A percentile compares a stretch with the other conserved stretches of the same genome.
Conservation (phyloP, 2,329 filamentous ascomycete species). For the Periconia digitata region DNA sequence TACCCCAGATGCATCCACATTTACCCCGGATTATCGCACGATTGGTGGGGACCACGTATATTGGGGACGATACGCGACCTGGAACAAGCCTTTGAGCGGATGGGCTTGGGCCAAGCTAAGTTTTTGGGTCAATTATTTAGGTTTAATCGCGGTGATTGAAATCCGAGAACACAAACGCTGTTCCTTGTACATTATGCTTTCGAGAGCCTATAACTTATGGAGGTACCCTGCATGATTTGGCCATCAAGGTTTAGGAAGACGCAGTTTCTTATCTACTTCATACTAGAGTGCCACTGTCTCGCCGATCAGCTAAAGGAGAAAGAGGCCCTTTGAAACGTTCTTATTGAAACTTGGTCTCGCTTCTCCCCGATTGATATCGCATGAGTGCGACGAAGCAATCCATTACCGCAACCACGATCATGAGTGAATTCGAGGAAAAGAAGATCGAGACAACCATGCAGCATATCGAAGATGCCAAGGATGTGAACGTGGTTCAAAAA, state of each 20-base stretch:
- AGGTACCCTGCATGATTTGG: too few relatives aligned
- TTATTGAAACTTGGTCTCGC: not conserved
- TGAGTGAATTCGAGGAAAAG: constrained; percentile 13
- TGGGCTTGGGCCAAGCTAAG: not conserved
- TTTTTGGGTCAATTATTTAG: not conserved
- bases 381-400: constrained; percentile 20
- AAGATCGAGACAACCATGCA: constrained; percentile 7
- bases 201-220: too few relatives aligned
- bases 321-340: too few relatives aligned
- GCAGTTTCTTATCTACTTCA: not conserved
- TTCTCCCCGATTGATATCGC: not conserved
- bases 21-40: not conserved
- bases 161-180: not conserved
- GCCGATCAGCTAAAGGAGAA: too few relatives aligned
- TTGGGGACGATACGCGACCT: not conserved
- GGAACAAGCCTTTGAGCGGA: not conserved
- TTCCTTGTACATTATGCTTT: not conserved
- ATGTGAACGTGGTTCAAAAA: constrained; percentile 25
- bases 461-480: constrained; percentile 17
- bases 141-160: not conserved
- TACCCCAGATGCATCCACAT: constrained; percentile 10
- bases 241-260: too few relatives aligned
- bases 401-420: constrained; percentile 7
- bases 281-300: not conserved
- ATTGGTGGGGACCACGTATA: not conserved